phyloP scores from a whole-genome alignment of 371 early-diverging fungal species.

The Syncephalastrum sp. region DNA sequence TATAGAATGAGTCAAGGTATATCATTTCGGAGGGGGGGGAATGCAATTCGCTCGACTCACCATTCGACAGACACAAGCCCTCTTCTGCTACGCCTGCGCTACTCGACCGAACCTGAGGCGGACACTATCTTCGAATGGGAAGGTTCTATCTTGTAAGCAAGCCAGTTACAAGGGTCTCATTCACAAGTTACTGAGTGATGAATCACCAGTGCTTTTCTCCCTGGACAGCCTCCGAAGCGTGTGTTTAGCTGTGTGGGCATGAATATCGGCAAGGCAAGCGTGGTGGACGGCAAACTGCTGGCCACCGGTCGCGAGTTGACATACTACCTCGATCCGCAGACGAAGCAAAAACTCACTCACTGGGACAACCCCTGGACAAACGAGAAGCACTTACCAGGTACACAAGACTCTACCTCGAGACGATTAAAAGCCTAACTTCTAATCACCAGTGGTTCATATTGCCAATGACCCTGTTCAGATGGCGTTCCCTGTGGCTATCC shows the following conservation, averaged over 20 bases:
- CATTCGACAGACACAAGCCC: not conserved
- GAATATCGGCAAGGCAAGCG: constrained; percentile 34
- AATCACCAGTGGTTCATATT: constrained; percentile 29
- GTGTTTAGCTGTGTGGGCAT: constrained; percentile 36
- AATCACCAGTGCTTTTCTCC: constrained; percentile 25
- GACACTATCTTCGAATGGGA: constrained; percentile 42
- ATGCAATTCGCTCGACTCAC: too few relatives aligned
- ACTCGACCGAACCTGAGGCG: constrained; percentile 20
- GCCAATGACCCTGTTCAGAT: constrained; percentile 45
- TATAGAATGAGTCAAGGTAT: too few relatives aligned
- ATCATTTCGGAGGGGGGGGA: too few relatives aligned
- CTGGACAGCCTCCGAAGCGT: constrained; percentile 31
- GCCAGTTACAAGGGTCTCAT: not conserved
- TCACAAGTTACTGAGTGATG: not conserved
- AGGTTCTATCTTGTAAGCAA: constrained; percentile 36
- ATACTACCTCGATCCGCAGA: constrained; percentile 33
- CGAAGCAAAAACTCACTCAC: constrained; percentile 21
- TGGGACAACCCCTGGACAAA: constrained; percentile 45
- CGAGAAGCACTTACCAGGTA: constrained; percentile 30
- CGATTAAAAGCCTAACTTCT: not conserved
- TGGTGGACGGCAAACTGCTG: constrained; percentile 24
- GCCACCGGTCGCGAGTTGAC: constrained; percentile 30
- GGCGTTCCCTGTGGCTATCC: constrained; percentile 27
- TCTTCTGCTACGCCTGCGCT: constrained; percentile 18
- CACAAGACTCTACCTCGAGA: not conserved